phyloP scores from a whole-genome alignment of 257 asterid genomes.

The Cruciata laevipes region DNA sequence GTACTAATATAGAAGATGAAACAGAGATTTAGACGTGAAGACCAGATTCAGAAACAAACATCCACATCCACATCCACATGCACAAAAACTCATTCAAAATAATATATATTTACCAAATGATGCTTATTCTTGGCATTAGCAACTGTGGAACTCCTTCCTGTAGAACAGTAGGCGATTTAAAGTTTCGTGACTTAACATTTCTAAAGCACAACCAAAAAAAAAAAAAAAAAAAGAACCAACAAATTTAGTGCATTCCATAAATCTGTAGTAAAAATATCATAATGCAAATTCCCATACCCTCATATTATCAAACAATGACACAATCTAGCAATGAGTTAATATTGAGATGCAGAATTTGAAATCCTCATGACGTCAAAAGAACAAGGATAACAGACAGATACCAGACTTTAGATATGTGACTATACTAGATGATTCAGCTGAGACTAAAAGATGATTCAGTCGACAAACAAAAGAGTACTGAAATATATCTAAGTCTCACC shows the following conservation, averaged over 20 bases:
- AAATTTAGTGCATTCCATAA: slow-evolving; percentile 3
- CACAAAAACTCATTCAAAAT: not conserved
- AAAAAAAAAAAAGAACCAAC: not conserved
- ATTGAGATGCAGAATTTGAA: not conserved
- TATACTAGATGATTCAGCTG: not conserved
- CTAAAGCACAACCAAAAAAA: not conserved
- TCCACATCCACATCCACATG: not conserved
- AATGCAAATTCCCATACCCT: too few species aligned
- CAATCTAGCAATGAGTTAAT: not conserved
- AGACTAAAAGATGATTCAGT: too few species aligned
- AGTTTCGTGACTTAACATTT: not conserved
- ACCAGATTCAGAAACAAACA: not conserved
- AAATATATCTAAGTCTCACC: slow-evolving; percentile 31
- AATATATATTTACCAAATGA: slow-evolving; percentile 19
- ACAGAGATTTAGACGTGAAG: slow-evolving; percentile 6
- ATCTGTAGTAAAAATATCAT: not conserved
- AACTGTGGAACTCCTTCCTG: slow-evolving; percentile 47
- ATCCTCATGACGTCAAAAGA: not conserved
- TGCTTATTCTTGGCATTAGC: slow-evolving; percentile 30
- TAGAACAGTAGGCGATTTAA: slow-evolving; percentile 24
- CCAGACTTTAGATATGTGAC: not conserved
- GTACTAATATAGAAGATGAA: slow-evolving; percentile 9
- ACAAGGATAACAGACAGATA: not conserved
- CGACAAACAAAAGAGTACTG: not conserved
- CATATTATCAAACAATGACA: not conserved